Conservation (phyloP, 208 protist genomes). For the Naegleria lovaniensis region DNA sequence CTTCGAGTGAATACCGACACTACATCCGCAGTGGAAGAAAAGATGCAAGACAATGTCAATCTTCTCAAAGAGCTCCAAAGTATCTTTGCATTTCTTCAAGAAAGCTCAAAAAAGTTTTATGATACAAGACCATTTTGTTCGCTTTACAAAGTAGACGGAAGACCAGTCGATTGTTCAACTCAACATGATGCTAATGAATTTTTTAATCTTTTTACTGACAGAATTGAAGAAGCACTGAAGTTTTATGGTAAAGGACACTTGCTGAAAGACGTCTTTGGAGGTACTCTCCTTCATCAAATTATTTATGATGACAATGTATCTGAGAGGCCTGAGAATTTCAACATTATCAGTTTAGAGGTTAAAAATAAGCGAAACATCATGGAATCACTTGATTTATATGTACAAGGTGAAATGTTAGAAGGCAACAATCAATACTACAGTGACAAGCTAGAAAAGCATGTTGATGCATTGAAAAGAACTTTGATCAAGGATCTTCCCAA, state of each 20-base stretch:
- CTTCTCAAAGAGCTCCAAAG: slow-evolving; percentile 45
- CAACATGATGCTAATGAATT: slow-evolving; percentile 74
- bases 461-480: slow-evolving; percentile 54
- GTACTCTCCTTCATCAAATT: slow-evolving; percentile 48
- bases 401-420: slow-evolving; percentile 63
- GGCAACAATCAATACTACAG: slow-evolving; percentile 73
- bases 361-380: slow-evolving; percentile 59
- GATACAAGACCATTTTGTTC: slow-evolving; percentile 49
- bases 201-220: slow-evolving; percentile 61
- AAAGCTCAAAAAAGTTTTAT: slow-evolving; percentile 49
- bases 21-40: not conserved
- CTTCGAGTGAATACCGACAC: slow-evolving; percentile 9
- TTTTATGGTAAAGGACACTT: slow-evolving; percentile 22
- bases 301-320: slow-evolving; percentile 35
- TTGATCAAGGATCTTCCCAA: slow-evolving; percentile 54
- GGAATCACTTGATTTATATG: slow-evolving; percentile 58
- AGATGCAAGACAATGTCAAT: not conserved
- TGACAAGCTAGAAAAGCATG: slow-evolving; percentile 43
- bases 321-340: slow-evolving; percentile 57
- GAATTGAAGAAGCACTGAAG: slow-evolving; percentile 54
- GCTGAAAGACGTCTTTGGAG: slow-evolving; percentile 50
- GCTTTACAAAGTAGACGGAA: slow-evolving; percentile 37
- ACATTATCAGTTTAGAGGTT: slow-evolving; percentile 56
- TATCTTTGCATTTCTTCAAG: slow-evolving; percentile 55
- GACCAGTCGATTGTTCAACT: not conserved